phyloP scores from a whole-genome alignment of 176 grass and related monocot genomes.

The Elaeis guineensis region DNA sequence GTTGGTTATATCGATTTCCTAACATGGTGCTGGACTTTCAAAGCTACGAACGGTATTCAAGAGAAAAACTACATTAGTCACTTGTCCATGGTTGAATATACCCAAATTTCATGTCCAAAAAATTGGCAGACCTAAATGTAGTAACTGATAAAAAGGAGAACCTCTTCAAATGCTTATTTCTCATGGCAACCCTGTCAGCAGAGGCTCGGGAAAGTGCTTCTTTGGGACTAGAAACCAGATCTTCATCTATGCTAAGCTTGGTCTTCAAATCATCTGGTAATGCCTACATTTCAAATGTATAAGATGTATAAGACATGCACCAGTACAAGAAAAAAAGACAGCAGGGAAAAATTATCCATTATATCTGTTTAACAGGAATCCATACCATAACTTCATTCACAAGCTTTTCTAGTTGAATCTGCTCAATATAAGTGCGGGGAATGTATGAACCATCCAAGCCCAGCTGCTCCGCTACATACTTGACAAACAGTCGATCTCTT shows the following conservation, averaged over 20 bases:
- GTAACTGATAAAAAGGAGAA: conserved; percentile 14
- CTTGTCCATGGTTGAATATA: no score
- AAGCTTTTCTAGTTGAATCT: conserved; percentile 97
- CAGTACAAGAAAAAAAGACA: conserved; percentile 5
- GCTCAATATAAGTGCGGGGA: conserved; percentile 92
- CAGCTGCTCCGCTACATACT: conserved; percentile 62
- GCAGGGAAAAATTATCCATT: no score
- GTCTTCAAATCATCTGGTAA: conserved; percentile 97
- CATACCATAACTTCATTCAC: conserved; percentile 97
- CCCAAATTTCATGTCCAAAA: no score
- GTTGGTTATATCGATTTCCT: no score
- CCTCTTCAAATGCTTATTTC: conserved; percentile 79
- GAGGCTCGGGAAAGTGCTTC: conserved; percentile 80
- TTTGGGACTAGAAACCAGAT: conserved; percentile 75
- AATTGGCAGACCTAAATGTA: no score
- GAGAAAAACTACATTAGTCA: no score
- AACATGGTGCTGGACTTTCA: no score
- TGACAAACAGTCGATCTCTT: conserved; percentile 70
- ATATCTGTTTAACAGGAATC: not conserved
- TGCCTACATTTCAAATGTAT: conserved; percentile 41
- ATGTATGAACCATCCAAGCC: conserved; percentile 83
- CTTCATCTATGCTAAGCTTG: conserved; percentile 91
- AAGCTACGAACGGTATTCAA: no score
- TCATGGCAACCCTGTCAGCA: conserved; percentile 55
- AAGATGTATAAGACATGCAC: not conserved